phyloP scores from a whole-genome alignment of 2,329 filamentous ascomycete species.

The Pseudodiploospora longispora region DNA sequence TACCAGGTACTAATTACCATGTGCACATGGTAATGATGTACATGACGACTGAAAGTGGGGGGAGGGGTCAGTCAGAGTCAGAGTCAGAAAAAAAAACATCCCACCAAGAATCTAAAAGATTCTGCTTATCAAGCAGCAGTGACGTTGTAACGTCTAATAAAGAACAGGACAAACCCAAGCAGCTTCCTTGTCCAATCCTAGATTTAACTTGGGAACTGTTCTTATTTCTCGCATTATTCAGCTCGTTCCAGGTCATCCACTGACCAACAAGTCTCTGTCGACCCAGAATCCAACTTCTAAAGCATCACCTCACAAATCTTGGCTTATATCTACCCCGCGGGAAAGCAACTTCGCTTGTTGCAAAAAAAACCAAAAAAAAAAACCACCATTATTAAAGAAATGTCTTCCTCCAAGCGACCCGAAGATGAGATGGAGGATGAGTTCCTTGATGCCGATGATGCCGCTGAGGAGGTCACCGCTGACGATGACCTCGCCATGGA shows the following conservation, averaged over 20 bases:
- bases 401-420: constrained; percentile 22
- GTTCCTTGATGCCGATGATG: constrained; percentile 70
- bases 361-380: not conserved
- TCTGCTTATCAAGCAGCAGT: constrained; percentile 11
- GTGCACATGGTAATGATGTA: not conserved
- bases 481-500: constrained; percentile 77
- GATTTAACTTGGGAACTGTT: too few species aligned
- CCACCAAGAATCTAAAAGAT: constrained; percentile 8
- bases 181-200: too few species aligned
- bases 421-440: constrained; percentile 31
- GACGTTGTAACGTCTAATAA: constrained; percentile 1
- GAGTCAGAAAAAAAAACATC: constrained; percentile 5
- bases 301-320: too few species aligned
- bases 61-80: constrained; percentile 3
- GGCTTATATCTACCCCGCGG: too few species aligned
- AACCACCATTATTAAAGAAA: constrained; percentile 12
- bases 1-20: too few species aligned
- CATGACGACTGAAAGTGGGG: constrained; percentile 6
- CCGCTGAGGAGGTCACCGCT: constrained; percentile 61
- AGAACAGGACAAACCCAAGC: too few species aligned
- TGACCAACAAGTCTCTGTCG: too few species aligned
- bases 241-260: too few species aligned
- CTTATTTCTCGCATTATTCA: too few species aligned
- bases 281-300: too few species aligned
- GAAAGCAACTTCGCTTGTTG: too few species aligned